Percentiles rank a stretch among this genome's conserved stretches.
Evolutionary conservation across 805 yeast genomes (phyloP).

Genomic region (Nakazawaea laoshanensis): DNA sequence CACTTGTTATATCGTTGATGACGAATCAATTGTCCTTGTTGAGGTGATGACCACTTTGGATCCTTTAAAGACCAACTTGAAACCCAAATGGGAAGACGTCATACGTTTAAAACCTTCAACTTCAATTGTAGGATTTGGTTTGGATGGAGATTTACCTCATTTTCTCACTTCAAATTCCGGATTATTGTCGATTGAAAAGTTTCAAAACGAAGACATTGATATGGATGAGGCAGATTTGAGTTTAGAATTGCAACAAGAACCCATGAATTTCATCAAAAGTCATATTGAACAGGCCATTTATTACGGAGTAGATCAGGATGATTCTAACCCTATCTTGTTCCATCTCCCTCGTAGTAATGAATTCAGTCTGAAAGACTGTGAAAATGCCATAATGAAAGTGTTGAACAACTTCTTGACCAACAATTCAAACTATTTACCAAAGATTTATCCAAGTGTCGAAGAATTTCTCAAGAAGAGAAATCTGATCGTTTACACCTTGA

Average conservation of each 20-base stretch:
- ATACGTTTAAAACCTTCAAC: constrained; percentile 47
- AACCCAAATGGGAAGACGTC: constrained; percentile 74
- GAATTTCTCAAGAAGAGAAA: constrained; percentile 45
- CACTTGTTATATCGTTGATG: constrained; percentile 41
- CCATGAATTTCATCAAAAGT: constrained; percentile 42
- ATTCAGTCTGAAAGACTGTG: constrained; percentile 35
- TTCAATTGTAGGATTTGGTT: constrained; percentile 50
- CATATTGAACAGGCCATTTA: constrained; percentile 83
- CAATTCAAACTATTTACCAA: constrained; percentile 53
- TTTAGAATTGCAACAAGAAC: constrained; percentile 12
- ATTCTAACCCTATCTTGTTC: constrained; percentile 39
- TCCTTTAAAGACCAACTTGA: constrained; percentile 23
- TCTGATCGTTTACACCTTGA: constrained; percentile 15
- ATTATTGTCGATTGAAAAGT: constrained; percentile 49
- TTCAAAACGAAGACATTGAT: constrained; percentile 15
- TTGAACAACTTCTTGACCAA: constrained; percentile 43
- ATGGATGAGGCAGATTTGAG: constrained; percentile 12
- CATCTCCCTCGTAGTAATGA: constrained; percentile 27
- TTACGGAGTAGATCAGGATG: constrained; percentile 29
- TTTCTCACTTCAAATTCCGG: constrained; percentile 49
- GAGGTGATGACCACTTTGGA: constrained; percentile 40
- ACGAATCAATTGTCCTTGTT: constrained; percentile 54
- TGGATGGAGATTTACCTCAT: constrained; percentile 22
- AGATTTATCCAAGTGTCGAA: constrained; percentile 38
- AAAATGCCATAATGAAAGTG: constrained; percentile 41